Conservation (phyloP, 1,284 basidiomycete genomes). For the Ceratobasidium sp. region DNA sequence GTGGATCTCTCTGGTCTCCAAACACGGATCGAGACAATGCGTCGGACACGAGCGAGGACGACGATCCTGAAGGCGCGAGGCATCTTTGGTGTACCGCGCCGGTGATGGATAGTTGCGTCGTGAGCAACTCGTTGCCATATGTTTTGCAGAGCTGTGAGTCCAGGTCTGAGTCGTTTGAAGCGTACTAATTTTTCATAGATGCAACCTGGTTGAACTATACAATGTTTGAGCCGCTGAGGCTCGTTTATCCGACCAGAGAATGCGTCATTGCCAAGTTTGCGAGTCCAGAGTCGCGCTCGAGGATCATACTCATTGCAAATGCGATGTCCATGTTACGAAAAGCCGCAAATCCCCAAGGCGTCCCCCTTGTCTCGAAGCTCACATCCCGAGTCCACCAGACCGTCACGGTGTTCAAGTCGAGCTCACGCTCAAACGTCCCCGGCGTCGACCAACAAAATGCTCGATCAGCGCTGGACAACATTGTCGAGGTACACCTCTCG, state of each 20-base stretch:
- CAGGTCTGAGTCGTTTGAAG: neutral
- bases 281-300: neutral
- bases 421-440: neutral
- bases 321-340: neutral
- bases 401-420: neutral
- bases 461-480: neutral
- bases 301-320: neutral
- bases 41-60: neutral
- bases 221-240: conserved; percentile 20
- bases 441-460: neutral
- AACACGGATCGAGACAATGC: neutral
- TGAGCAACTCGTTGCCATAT: conserved; percentile 16
- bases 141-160: conserved; percentile 10
- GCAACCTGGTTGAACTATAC: neutral
- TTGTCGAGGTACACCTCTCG: neutral
- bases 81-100: neutral
- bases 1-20: neutral
- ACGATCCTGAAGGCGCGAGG: neutral
- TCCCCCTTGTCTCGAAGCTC: neutral
- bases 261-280: neutral
- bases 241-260: conserved; percentile 19
- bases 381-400: neutral
- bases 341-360: neutral
- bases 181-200: neutral
- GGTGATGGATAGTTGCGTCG: neutral